These are phyloP conservation scores for Hypholoma sublateritium DNA, from an alignment of 768 basidiomycete species.

Conservation along the genomic window DNA sequence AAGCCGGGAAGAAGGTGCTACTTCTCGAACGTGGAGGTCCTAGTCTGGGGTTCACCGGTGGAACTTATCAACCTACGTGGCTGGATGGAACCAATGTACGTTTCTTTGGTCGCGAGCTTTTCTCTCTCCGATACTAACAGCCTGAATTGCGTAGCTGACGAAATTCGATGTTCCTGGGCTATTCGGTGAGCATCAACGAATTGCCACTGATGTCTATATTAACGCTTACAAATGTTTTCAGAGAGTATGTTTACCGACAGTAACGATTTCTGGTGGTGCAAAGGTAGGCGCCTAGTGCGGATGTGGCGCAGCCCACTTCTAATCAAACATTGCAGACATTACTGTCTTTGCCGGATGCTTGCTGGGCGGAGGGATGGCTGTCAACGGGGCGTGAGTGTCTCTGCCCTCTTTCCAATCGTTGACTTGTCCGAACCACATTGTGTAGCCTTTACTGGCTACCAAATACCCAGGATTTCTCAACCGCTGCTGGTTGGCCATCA, in stretches of 20 bases:
- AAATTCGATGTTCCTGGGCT: slow-evolving; percentile 67
- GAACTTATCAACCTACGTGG: slow-evolving; percentile 55
- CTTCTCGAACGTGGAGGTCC: slow-evolving; percentile 66
- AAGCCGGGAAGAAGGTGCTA: slow-evolving; percentile 63
- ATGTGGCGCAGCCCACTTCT: background rate
- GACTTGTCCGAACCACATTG: background rate
- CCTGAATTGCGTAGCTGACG: slow-evolving; percentile 40
- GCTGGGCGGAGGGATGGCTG: slow-evolving; percentile 60
- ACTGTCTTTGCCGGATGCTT: slow-evolving; percentile 65
- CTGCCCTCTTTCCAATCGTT: background rate
- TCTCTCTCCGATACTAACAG: background rate
- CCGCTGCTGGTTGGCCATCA: slow-evolving; percentile 50
- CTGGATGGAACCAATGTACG: slow-evolving; percentile 43
- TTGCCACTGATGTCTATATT: background rate
- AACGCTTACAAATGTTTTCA: slow-evolving; percentile 7
- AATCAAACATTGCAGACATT: slow-evolving; percentile 36
- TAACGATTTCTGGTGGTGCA: slow-evolving; percentile 65
- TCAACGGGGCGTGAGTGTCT: slow-evolving; percentile 58
- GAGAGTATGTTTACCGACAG: slow-evolving; percentile 63
- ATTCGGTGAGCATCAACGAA: slow-evolving; percentile 34
- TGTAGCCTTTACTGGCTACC: slow-evolving; percentile 54
- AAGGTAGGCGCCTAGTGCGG: slow-evolving; percentile 31
- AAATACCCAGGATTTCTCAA: slow-evolving; percentile 49
- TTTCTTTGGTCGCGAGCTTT: background rate
- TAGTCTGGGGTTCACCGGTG: slow-evolving; percentile 57